Base-by-base conservation (phyloP, 2,329 filamentous ascomycete genomes). In the Xylariaceae sp. region DNA sequence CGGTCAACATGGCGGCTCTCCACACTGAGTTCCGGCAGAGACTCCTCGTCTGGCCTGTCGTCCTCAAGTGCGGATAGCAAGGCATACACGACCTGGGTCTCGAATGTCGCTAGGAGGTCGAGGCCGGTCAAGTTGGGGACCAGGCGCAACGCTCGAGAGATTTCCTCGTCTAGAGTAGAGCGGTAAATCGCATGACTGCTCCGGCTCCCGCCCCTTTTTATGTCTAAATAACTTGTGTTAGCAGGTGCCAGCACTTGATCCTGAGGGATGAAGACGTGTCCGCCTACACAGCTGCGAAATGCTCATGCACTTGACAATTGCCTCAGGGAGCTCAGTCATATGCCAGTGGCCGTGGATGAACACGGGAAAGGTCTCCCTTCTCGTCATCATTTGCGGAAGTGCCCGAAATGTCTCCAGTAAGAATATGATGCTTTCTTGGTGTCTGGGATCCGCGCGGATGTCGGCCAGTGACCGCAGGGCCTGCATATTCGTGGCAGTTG, bases 271-370 rank as follows among this genome's bases (percentile, higher is more conserved):
- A 24, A 24, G 21, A 6, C 21, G 21, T 11, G 21, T 24, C 11
- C 21, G 11, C 21, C 11, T 11, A 18, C 48, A 52, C 14, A 48
- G 24, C 26, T 33, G 43, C 9, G 41, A 47, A 24, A 54, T 31
- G 12, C 43, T 33, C 16, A 40, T 37, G 38, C 53, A 53, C 18
- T 35, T 44, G 17, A 39, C 35, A 14, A 50, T 19, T n/a, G 38
- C 44, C 1, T 11, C 24, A 8, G 52, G 50, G 13, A 50, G 42
- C 21, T 43, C 33, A 5, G 47, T 16, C 13, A 32, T 17, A 31
- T 47, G 43, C 45, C 48, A 52, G n/a, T 46, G 41, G 9, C 49
- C 49, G 18, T 56, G 52, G n/a, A 40, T 34, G 12, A 51, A 52
- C 24, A 40, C 40, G 5, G 52, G 50, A 12, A 50, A 50, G 3